Base-by-base conservation (phyloP, 352 stramenopile species). In the Phytopythium chamaehyphon region DNA sequence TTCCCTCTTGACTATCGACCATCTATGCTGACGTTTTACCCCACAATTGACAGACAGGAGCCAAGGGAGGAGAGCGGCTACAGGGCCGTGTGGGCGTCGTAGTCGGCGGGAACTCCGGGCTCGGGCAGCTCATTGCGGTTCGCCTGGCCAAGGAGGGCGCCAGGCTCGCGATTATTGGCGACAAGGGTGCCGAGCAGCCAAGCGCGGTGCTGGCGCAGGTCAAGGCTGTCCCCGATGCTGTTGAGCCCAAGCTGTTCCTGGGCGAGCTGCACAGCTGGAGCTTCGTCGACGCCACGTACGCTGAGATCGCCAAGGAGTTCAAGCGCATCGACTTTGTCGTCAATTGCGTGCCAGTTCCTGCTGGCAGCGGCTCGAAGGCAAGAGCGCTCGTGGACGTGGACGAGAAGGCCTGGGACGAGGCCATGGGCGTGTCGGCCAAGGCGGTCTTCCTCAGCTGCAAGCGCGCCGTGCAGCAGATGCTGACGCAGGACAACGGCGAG, bases 301-400 rank as follows among this genome's bases (percentile, higher is more conserved):
- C 58, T 3, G 54, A 51, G 1, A 58, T 84, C 23, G 69, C 65
- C 21, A 73, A 73, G 45, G 40, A 71, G 35, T 73, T 81, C 51
- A 69, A 62, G 45, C 78, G 78, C 48, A 73, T 87, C 22, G 78
- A 87, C 61, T 89, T 89, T 66, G 73, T 87, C 15, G 73, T 87
- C 51, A 87, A 89, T 60, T 89, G 75, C 46, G 56, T 87, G 11
- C 69, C 73, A 0, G 40, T 61, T 1, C 66, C 63, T 5, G 60
- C 59, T 15, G 58, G 58, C 8, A 63, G 56, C 36, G 66, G 55
- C 0, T 61, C 61, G 36, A 77, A 79, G 59, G 56, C 62, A 6
- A 70, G 31, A 9, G 22, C 59, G 36, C 56, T 86, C 14, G 62
- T 70, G 19, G 69, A 86, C 21, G 49, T 73, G 24, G 62, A 83